These are phyloP conservation scores for Saccharomyces pastorianus DNA, from an alignment of 1,139 yeast species.

Conservation along the genomic window DNA sequence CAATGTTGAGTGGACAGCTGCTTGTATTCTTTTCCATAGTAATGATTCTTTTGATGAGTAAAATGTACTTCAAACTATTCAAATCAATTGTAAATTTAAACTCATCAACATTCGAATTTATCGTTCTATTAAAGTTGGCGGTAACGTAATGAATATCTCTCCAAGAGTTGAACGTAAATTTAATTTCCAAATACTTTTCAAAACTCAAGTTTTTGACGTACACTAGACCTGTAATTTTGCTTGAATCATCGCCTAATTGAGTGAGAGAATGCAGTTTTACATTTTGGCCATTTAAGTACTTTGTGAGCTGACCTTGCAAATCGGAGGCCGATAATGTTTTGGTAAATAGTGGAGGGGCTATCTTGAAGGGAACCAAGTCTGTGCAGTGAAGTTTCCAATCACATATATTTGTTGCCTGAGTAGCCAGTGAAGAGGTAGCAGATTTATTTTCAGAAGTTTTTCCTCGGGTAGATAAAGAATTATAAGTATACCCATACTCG, in stretches of 20 bases:
- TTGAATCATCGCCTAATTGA: conserved; percentile 11
- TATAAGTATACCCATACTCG: neutral
- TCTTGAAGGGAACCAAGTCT: conserved; percentile 3
- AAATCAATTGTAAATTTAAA: conserved; percentile 26
- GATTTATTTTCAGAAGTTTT: neutral
- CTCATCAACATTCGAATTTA: conserved; percentile 23
- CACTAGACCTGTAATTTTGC: conserved; percentile 20
- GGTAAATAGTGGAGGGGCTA: neutral
- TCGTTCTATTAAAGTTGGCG: conserved; percentile 22
- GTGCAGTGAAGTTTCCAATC: conserved; percentile 11
- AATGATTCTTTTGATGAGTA: conserved; percentile 7
- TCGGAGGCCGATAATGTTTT: neutral
- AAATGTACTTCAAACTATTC: conserved; percentile 27
- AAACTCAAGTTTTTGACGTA: conserved; percentile 27
- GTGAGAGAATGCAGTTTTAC: conserved; percentile 24
- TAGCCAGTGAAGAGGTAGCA: neutral
- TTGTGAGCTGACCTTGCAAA: conserved; percentile 12
- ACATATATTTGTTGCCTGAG: neutral
- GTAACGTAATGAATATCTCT: conserved; percentile 25
- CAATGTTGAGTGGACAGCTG: conserved; percentile 15
- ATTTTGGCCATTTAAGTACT: conserved; percentile 21
- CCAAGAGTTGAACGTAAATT: conserved; percentile 29
- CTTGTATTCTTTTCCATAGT: conserved; percentile 1
- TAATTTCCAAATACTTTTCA: conserved; percentile 28
- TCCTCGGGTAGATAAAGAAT: neutral